A percentile compares a stretch with the other conserved stretches of the same genome.
These are phyloP conservation scores for Hypoxylon lienhwacheense DNA, from an alignment of 495 filamentous ascomycete species.

Conservation along the genomic window DNA sequence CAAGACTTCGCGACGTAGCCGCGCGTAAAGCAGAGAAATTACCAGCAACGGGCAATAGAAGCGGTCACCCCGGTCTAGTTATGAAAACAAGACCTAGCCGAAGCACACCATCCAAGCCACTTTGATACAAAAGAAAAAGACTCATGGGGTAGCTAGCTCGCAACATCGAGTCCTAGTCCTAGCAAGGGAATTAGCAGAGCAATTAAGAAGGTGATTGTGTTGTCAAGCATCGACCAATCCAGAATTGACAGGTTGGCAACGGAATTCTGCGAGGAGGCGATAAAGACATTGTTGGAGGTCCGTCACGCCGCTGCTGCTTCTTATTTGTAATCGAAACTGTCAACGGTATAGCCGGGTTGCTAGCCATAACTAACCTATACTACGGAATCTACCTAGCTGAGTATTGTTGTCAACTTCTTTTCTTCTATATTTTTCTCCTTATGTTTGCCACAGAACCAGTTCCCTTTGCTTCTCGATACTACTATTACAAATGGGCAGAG, in stretches of 20 bases:
- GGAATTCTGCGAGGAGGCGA: slow-evolving; percentile 7
- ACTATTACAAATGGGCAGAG: no score
- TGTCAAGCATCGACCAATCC: slow-evolving; percentile 12
- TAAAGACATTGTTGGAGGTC: slow-evolving; percentile 1
- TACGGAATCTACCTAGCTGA: no score
- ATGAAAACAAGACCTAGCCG: not conserved
- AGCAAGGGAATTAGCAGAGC: no score
- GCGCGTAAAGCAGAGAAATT: slow-evolving; percentile 1
- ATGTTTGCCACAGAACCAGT: no score
- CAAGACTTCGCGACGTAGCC: slow-evolving; percentile 18
- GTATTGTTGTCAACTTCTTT: no score
- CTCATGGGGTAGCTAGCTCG: slow-evolving; percentile 4
- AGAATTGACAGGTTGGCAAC: slow-evolving; percentile 2
- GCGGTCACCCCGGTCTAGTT: slow-evolving; percentile 5
- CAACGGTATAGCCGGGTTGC: not conserved
- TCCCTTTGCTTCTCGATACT: no score
- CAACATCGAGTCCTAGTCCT: slow-evolving; percentile 1
- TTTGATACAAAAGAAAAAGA: slow-evolving; percentile 1
- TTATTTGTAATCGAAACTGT: not conserved
- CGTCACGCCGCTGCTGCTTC: slow-evolving; percentile 1
- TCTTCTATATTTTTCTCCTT: no score
- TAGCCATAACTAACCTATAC: not conserved
- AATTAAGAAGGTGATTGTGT: not conserved
- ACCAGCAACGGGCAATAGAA: not conserved
- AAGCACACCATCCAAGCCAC: slow-evolving; percentile 14